Evolutionary conservation across 805 yeast genomes (phyloP).

Genomic region (Saccharomycopsis olivae): DNA sequence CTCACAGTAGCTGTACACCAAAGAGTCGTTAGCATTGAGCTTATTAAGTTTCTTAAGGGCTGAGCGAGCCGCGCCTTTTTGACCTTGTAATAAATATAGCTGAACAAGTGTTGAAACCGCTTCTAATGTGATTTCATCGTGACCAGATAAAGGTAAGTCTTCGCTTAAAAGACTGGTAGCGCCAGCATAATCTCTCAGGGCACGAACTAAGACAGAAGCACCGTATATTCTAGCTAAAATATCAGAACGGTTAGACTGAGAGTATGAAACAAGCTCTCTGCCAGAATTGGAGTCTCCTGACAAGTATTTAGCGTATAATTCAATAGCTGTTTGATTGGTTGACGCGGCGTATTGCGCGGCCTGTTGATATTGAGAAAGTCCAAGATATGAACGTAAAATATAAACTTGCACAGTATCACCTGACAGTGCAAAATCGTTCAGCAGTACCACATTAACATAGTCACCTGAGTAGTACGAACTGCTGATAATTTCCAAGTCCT

Average conservation of each 20-base stretch:
- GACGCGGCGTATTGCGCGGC: too few species aligned
- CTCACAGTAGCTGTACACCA: slow-evolving; percentile 69
- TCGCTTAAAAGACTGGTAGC: slow-evolving; percentile 15
- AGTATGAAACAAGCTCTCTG: slow-evolving; percentile 12
- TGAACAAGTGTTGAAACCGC: slow-evolving; percentile 15
- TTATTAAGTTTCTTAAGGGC: slow-evolving; percentile 18
- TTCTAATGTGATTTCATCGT: slow-evolving; percentile 17
- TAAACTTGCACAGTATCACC: too few species aligned
- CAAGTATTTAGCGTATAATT: slow-evolving; percentile 22
- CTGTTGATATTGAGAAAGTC: too few species aligned
- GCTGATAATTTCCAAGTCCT: too few species aligned
- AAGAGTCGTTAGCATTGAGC: slow-evolving; percentile 45
- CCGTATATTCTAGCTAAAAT: slow-evolving; percentile 18
- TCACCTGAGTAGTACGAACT: too few species aligned
- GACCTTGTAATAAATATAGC: slow-evolving; percentile 10
- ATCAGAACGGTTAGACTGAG: too few species aligned
- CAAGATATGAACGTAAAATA: too few species aligned
- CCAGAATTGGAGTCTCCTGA: slow-evolving; percentile 18
- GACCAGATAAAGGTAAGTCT: slow-evolving; percentile 4
- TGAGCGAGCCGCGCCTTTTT: slow-evolving; percentile 10
- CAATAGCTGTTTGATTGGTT: slow-evolving; percentile 24
- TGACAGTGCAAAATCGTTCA: too few species aligned
- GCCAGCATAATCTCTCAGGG: slow-evolving; percentile 18
- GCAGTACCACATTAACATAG: too few species aligned
- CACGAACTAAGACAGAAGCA: slow-evolving; percentile 22